phyloP scores from a whole-genome alignment of 257 asterid genomes.

The Cinchona pubescens region DNA sequence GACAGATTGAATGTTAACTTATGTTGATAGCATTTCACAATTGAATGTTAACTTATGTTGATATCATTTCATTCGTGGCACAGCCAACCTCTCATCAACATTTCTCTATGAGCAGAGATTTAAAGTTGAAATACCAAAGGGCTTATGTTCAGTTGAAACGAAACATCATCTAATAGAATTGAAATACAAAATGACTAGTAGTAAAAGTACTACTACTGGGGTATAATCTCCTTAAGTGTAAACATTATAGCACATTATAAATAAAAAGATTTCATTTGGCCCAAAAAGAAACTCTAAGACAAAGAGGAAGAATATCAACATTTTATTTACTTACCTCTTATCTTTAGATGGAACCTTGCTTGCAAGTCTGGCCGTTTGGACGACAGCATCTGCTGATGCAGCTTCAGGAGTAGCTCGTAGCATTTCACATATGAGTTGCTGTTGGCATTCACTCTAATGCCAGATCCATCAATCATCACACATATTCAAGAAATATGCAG shows the following conservation, averaged over 20 bases:
- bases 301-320: slow-evolving; percentile 12
- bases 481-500: neutral
- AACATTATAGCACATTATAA: too few relatives aligned
- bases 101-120: neutral
- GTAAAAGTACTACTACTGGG: too few relatives aligned
- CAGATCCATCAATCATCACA: slow-evolving; percentile 10
- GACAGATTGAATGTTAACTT: neutral
- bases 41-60: neutral
- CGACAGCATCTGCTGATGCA: slow-evolving; percentile 99
- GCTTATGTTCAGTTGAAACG: too few relatives aligned
- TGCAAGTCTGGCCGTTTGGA: slow-evolving; percentile 94
- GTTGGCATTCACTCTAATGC: slow-evolving; percentile 94
- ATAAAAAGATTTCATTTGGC: too few relatives aligned
- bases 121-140: neutral
- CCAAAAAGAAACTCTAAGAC: slow-evolving; percentile 14
- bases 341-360: slow-evolving; percentile 85
- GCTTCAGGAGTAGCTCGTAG: slow-evolving; percentile 99
- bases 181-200: too few relatives aligned
- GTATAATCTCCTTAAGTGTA: too few relatives aligned
- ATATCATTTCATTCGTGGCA: neutral
- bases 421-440: slow-evolving; percentile 97
- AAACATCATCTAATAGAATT: too few relatives aligned
- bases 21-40: too few relatives aligned
- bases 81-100: neutral
- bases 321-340: slow-evolving; percentile 66